These are phyloP conservation scores for Zygosaccharomyces gambellarensis DNA, from an alignment of 805 yeast species.

Conservation along the genomic window DNA sequence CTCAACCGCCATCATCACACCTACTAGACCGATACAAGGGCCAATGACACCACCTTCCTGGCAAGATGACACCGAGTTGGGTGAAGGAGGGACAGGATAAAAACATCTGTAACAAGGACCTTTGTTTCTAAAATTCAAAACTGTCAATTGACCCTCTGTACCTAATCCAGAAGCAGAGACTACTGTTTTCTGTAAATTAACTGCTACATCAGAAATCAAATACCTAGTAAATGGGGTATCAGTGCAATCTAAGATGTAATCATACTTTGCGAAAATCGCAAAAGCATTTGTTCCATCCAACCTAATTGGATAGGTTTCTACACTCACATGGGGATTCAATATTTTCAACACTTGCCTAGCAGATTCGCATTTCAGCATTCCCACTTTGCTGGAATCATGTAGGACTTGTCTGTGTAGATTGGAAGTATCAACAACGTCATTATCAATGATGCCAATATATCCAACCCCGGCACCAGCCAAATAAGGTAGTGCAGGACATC, in stretches of 20 bases:
- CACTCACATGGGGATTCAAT: conserved; percentile 65
- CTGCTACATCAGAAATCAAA: conserved; percentile 79
- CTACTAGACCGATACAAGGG: conserved; percentile 92
- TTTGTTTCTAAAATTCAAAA: conserved; percentile 55
- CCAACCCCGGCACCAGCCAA: conserved; percentile 88
- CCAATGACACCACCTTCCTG: conserved; percentile 93
- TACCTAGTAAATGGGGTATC: conserved; percentile 89
- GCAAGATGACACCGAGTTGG: conserved; percentile 76
- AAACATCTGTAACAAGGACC: conserved; percentile 97
- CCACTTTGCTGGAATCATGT: conserved; percentile 64
- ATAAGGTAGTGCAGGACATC: conserved; percentile 85
- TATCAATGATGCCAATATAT: conserved; percentile 76
- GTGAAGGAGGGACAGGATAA: conserved; percentile 86
- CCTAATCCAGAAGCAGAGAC: conserved; percentile 90
- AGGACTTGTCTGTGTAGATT: conserved; percentile 87
- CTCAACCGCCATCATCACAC: conserved; percentile 84
- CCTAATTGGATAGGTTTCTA: conserved; percentile 48
- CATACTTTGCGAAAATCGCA: conserved; percentile 57
- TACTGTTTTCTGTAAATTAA: conserved; percentile 59
- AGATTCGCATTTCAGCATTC: conserved; percentile 71
- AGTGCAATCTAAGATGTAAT: conserved; percentile 84
- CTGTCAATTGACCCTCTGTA: conserved; percentile 83
- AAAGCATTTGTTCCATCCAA: conserved; percentile 56
- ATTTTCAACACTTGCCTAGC: conserved; percentile 51
- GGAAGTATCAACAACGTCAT: conserved; percentile 76